Percentiles rank a stretch among this genome's conserved stretches.
Evolutionary conservation across 108 stramenopile species (phyloP).

Genomic region (Aurantiochytrium sp.): DNA sequence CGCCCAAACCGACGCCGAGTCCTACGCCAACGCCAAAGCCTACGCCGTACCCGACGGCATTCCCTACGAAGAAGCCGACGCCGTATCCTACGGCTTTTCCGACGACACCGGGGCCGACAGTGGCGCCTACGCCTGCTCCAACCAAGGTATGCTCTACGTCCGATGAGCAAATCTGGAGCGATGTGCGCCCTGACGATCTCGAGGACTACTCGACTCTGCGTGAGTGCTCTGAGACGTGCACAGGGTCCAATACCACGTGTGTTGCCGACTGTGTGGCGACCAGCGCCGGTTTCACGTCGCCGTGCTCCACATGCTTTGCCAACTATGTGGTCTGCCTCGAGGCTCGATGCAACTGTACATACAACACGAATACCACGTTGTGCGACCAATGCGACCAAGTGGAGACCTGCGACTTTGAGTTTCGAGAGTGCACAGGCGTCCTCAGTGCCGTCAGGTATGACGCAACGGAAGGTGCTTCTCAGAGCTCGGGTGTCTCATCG

Average conservation of each 20-base stretch:
- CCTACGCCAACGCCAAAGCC: not conserved
- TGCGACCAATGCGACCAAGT: not conserved
- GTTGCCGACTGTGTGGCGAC: slow-evolving; percentile 30
- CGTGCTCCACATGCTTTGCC: not conserved
- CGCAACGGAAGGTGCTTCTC: not conserved
- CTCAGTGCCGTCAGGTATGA: not conserved
- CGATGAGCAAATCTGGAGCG: slow-evolving; percentile 41
- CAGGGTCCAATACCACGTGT: slow-evolving; percentile 10
- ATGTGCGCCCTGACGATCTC: slow-evolving; percentile 25
- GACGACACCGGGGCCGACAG: not conserved
- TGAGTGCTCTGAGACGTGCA: not conserved
- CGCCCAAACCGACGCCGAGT: not conserved
- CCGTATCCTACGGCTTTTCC: not conserved
- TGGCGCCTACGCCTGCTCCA: slow-evolving; percentile 26
- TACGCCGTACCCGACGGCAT: not conserved
- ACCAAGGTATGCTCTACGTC: slow-evolving; percentile 32
- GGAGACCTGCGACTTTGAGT: not conserved
- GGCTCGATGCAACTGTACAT: not conserved
- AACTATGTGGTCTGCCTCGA: not conserved
- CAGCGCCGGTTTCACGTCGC: not conserved
- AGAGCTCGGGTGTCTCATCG: not conserved
- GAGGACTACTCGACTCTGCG: slow-evolving; percentile 27
- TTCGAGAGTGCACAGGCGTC: not conserved
- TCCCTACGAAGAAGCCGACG: not conserved
- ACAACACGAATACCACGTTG: not conserved